Evolutionary conservation across 129 eudicot species (phyloP).

Genomic region (Artemisia annua): DNA sequence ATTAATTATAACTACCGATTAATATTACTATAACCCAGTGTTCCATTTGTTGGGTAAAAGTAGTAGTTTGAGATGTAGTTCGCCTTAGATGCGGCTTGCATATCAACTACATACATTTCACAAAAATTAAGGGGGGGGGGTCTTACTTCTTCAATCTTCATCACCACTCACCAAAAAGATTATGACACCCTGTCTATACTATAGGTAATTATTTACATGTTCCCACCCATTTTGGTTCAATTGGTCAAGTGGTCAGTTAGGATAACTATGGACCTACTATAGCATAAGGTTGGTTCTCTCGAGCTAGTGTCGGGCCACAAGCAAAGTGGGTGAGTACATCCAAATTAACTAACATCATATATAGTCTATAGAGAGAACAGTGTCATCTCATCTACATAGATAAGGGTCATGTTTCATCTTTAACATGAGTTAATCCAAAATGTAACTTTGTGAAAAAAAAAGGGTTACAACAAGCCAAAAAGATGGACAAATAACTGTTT

Average conservation of each 20-base stretch:
- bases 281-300: background rate
- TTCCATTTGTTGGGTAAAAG: too few relatives aligned
- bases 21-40: too few relatives aligned
- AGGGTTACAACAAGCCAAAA: background rate
- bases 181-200: background rate
- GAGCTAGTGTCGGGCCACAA: background rate
- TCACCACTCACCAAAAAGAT: conserved; percentile 1
- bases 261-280: conserved; percentile 6
- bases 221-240: conserved; percentile 12
- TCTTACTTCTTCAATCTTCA: background rate
- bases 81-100: background rate
- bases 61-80: too few relatives aligned
- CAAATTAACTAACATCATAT: background rate
- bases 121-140: background rate
- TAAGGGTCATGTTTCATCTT: background rate
- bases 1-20: too few relatives aligned
- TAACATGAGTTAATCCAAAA: background rate
- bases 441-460: background rate
- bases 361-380: background rate
- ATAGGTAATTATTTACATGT: background rate
- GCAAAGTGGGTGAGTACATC: background rate
- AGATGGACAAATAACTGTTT: too few relatives aligned
- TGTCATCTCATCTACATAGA: background rate
- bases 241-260: conserved; percentile 3
- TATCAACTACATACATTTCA: background rate